Conservation (phyloP, 805 yeast genomes). For the Kodamaea sagamina region DNA sequence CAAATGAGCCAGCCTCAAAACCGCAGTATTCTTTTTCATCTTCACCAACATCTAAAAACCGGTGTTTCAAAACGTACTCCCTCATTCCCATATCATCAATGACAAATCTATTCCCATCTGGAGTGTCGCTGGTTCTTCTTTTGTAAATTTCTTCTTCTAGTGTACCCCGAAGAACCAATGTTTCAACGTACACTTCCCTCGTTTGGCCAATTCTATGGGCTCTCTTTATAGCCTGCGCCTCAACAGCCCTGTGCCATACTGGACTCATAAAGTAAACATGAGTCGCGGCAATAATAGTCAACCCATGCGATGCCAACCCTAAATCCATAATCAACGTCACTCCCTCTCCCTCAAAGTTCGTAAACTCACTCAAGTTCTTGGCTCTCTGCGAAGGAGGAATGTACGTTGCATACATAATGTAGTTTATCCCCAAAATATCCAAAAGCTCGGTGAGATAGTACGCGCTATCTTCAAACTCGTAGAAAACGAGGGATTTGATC, state of each 20-base stretch:
- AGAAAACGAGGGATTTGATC: conserved; percentile 62
- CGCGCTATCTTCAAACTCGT: conserved; percentile 72
- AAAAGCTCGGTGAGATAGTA: conserved; percentile 64
- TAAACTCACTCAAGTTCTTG: conserved; percentile 52
- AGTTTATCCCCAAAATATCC: conserved; percentile 61
- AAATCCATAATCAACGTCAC: conserved; percentile 65
- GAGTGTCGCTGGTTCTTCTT: conserved; percentile 24
- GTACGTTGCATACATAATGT: conserved; percentile 65
- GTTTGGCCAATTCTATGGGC: conserved; percentile 76
- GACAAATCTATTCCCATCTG: conserved; percentile 35
- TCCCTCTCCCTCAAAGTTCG: conserved; percentile 45
- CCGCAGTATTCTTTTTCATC: conserved; percentile 39
- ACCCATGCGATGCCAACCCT: conserved; percentile 66
- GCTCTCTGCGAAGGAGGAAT: conserved; percentile 53
- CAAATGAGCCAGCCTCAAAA: conserved; percentile 30
- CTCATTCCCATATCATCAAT: conserved; percentile 64
- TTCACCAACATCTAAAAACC: conserved; percentile 40
- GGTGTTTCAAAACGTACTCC: conserved; percentile 51
- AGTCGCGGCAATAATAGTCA: conserved; percentile 68
- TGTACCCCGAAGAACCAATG: conserved; percentile 60
- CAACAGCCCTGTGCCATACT: conserved; percentile 67
- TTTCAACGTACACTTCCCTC: conserved; percentile 66
- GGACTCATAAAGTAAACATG: conserved; percentile 71
- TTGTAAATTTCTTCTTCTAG: conserved; percentile 69
- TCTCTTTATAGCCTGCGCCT: conserved; percentile 76